These are phyloP conservation scores for Boletus rubroflammeus DNA, from an alignment of 768 basidiomycete species.

Conservation along the genomic window DNA sequence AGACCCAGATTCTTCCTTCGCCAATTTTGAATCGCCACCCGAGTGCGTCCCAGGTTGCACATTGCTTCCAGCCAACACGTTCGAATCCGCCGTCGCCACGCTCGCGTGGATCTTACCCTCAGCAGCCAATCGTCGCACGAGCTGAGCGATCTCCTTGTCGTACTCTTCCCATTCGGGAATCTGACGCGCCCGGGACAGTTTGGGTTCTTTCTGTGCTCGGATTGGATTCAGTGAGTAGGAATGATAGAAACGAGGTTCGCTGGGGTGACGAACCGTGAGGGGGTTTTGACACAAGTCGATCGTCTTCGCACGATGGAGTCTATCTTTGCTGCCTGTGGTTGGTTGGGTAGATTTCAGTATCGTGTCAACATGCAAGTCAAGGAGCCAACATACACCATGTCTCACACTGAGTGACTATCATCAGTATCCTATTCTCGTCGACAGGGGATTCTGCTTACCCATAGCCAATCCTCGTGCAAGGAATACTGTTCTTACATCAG, in stretches of 20 bases:
- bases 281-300: constrained; percentile 98
- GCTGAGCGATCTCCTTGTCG: constrained; percentile 83
- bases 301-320: constrained; percentile 74
- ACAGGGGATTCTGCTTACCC: constrained; percentile 51
- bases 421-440: constrained; percentile 4
- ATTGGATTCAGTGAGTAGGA: constrained; percentile 1
- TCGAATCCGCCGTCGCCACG: constrained; percentile 64
- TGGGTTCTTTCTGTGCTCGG: constrained; percentile 84
- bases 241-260: neutral
- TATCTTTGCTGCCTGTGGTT: constrained; percentile 70
- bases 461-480: constrained; percentile 90
- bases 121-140: constrained; percentile 69
- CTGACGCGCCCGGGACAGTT: constrained; percentile 85
- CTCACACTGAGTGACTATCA: constrained; percentile 65
- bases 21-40: neutral
- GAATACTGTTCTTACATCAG: constrained; percentile 56
- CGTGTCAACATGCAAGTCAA: neutral
- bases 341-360: neutral
- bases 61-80: constrained; percentile 56
- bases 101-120: constrained; percentile 67
- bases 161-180: constrained; percentile 99
- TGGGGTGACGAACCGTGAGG: constrained; percentile 60
- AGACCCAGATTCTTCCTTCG: neutral
- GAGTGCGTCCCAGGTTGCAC: constrained; percentile 19
- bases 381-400: constrained; percentile 80